Evolutionary conservation across 371 early-diverging fungal species (phyloP), one percentile per base, ranked within the genome.

Genomic region (Apophysomyces variabilis): DNA sequence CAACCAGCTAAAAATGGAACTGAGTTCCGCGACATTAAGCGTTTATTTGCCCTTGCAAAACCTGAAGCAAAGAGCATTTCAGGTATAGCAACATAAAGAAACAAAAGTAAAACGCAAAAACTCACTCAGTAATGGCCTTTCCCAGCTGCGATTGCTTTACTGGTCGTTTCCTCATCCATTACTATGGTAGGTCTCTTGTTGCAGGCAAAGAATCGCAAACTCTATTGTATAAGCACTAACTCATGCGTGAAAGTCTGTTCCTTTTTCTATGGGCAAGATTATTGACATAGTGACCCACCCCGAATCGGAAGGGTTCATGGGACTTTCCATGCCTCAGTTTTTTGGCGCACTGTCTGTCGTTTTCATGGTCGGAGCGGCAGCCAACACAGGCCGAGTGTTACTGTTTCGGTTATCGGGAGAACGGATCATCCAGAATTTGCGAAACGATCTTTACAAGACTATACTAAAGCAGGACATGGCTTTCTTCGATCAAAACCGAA

Each of bases 191-290:
- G 63, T 45, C 16, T 46, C 38, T 26, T 6, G 11, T 26, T 39
- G 12, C 39, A n/a, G 32, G 3, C 32, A 26, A 3, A 26, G 7
- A 39, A 56, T 9, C 11, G 16, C 16, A 35, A 11, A 13, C 18
- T 11, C 39, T 14, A 32, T 58, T 37, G 38, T 21, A 64, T 43
- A 4, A 14, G 37, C 12, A 58, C 1, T 5, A 44, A 14, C 18
- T 38, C 6, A 1, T 6, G 5, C 21, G 37, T 11, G 21, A 7
- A 54, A 83, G 86, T 83, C 87, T 7, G 86, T 93, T 4, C 93
- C 93, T 0, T 91, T 91, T 65, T 80, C 88, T 8, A 90, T 92
- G 91, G 93, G 93, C 67, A 89, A 87, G 71, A 89, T 92, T 66
- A 87, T 93, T 47, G 93, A 93, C 71, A 82, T 93, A 38, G 92